Evolutionary conservation across 2,329 filamentous ascomycete species (phyloP), one percentile per base, ranked within the genome.

Genomic region (Fusarium chaquense): DNA sequence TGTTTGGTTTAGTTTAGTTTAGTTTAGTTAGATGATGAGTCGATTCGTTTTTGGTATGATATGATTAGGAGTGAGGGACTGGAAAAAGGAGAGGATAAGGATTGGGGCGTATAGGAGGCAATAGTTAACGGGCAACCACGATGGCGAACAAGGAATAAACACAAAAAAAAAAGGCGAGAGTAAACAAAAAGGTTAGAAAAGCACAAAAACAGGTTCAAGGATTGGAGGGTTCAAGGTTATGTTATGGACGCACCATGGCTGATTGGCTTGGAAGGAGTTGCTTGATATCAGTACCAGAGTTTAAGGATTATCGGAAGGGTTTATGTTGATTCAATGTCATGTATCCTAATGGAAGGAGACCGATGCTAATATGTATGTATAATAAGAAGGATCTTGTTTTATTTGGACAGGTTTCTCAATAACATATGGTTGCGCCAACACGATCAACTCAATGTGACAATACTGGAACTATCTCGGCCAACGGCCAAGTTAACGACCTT

Each of bases 141-240:
- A 65, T 43, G 65, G 62, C 62, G 50, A 68, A 69, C 15, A 69
- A 33, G 65, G 62, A 45, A 52, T 6, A 64, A 47, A 38, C 32
- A 59, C 32, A 49, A 43, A 69, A 69, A 43, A 69, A 69, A 65
- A 52, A 54, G 51, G 41, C 20, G 49, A 45, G 24, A 22, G 13
- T 24, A 28, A 41, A 51, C 20, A 41, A 40, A 22, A 40, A 20
- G 8, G 36, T 5, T 22, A 57, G 43, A 33, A 64, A 53, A 65
- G 18, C 20, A 46, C 13, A 55, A 45, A 45, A 63, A 58, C 13
- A 63, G n/a, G 18, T 13, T 49, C 38, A 18, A 40, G 30, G 46
- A 26, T 32, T 12, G 46, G 33, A 24, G 24, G 58, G n/a, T 26
- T 57, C 33, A 20, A 13, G 36, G 55, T 22, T 47, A 55, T 41